A percentile compares a stretch with the other conserved stretches of the same genome.
phyloP scores from a whole-genome alignment of 306 rosid genomes.

The Myrica gale region DNA sequence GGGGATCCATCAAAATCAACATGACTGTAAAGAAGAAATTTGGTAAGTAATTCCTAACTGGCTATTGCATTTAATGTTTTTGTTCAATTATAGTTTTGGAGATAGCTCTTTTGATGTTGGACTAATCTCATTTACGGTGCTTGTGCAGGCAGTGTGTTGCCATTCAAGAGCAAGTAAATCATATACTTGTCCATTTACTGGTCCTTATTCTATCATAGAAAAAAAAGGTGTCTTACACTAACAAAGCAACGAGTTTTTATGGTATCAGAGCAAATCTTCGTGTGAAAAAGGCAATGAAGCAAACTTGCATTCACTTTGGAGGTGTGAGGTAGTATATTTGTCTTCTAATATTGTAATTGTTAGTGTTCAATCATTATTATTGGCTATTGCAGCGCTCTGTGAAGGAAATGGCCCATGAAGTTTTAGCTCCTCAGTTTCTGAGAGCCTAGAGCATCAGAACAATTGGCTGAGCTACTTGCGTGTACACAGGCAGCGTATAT shows the following conservation, averaged over 20 bases:
- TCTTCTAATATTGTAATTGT: background rate
- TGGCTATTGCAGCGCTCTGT: too few relatives aligned
- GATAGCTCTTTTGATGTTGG: background rate
- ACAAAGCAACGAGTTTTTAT: background rate
- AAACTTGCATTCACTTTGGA: background rate
- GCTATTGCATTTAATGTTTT: background rate
- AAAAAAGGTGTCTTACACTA: background rate
- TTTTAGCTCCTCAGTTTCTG: too few relatives aligned
- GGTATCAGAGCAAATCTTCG: background rate
- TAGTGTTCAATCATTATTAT: background rate
- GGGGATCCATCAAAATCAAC: background rate
- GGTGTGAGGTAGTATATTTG: constrained; percentile 3
- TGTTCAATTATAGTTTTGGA: background rate
- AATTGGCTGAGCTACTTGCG: too few relatives aligned
- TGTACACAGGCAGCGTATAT: too few relatives aligned
- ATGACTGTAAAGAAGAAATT: background rate
- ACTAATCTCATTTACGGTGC: background rate
- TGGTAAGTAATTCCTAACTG: constrained; percentile 3
- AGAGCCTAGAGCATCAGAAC: too few relatives aligned
- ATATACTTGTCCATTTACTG: background rate
- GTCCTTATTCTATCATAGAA: background rate
- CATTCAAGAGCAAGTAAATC: constrained; percentile 3
- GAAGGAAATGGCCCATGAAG: too few relatives aligned
- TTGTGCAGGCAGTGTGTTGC: constrained; percentile 16
- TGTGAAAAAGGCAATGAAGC: background rate